Conservation (phyloP, 1,284 basidiomycete genomes). For the Limonomyces culmigenus region DNA sequence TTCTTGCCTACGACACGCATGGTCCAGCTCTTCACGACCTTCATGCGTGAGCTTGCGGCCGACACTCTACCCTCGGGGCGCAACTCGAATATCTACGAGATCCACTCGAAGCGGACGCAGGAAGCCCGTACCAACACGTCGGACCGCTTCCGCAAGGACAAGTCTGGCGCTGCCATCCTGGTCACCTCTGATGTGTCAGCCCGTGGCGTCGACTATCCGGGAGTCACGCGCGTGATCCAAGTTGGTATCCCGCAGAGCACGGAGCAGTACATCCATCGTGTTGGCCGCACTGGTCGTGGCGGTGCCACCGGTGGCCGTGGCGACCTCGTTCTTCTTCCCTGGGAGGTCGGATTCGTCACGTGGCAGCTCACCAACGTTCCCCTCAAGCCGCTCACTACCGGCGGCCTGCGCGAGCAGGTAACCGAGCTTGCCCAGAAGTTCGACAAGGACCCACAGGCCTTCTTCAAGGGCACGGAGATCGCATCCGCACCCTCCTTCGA, state of each 20-base stretch:
- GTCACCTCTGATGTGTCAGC: slow-evolving; percentile 86
- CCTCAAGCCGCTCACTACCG: slow-evolving; percentile 39
- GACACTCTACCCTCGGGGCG: slow-evolving; percentile 28
- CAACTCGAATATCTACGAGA: slow-evolving; percentile 54
- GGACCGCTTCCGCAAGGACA: slow-evolving; percentile 49
- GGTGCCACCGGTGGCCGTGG: slow-evolving; percentile 53
- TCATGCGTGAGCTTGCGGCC: slow-evolving; percentile 36
- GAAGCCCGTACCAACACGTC: slow-evolving; percentile 46
- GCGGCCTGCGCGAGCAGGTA: slow-evolving; percentile 34
- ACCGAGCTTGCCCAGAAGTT: slow-evolving; percentile 28
- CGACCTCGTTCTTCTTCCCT: slow-evolving; percentile 77
- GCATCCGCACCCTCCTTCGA: neutral
- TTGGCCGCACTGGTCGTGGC: slow-evolving; percentile 83
- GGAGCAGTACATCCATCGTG: slow-evolving; percentile 83
- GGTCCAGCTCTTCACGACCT: slow-evolving; percentile 58
- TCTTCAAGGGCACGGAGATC: slow-evolving; percentile 5
- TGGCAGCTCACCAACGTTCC: slow-evolving; percentile 56
- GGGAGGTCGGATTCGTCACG: slow-evolving; percentile 63
- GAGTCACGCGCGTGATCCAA: slow-evolving; percentile 88
- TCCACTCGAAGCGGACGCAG: slow-evolving; percentile 76
- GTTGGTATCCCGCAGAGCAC: slow-evolving; percentile 60
- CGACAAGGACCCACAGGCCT: slow-evolving; percentile 27
- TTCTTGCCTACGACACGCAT: slow-evolving; percentile 87
- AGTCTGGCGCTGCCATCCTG: slow-evolving; percentile 46
- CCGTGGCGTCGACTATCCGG: slow-evolving; percentile 81